phyloP scores from a whole-genome alignment of 495 filamentous ascomycete species.

The Trichoderma gamsii region DNA sequence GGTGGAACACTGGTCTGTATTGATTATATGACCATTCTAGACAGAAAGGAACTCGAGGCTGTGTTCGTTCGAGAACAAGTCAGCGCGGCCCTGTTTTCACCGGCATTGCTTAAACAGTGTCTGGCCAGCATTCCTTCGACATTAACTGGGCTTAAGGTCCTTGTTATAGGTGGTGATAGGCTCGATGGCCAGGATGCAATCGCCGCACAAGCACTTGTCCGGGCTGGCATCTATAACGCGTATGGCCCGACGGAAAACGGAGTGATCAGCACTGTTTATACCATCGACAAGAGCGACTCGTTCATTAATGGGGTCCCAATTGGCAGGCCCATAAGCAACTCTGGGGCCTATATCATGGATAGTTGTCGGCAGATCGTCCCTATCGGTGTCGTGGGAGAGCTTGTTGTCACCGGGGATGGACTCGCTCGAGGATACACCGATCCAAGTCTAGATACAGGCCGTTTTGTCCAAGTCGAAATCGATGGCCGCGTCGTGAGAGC shows the following conservation, averaged over 20 bases:
- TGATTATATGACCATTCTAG: conserved; percentile 15
- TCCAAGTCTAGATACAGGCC: conserved; percentile 9
- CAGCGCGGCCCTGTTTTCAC: conserved; percentile 14
- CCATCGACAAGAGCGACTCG: neutral
- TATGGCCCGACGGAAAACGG: conserved; percentile 21
- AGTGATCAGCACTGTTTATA: conserved; percentile 16
- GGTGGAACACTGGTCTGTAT: conserved; percentile 19
- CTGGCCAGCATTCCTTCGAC: conserved; percentile 8
- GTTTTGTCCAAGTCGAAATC: conserved; percentile 17
- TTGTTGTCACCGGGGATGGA: conserved; percentile 19
- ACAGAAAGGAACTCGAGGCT: conserved; percentile 8
- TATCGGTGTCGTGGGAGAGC: conserved; percentile 18
- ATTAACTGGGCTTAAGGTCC: conserved; percentile 8
- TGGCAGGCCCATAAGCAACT: conserved; percentile 17
- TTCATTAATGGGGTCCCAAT: conserved; percentile 18
- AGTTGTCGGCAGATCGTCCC: conserved; percentile 11
- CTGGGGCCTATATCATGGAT: conserved; percentile 19
- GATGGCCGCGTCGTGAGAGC: conserved; percentile 15
- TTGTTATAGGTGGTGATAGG: conserved; percentile 15
- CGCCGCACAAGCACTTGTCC: conserved; percentile 13
- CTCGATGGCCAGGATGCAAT: conserved; percentile 16
- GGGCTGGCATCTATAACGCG: conserved; percentile 12
- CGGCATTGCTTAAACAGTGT: conserved; percentile 17
- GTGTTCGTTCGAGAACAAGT: conserved; percentile 15
- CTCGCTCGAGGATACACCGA: conserved; percentile 20